Evolutionary conservation across 805 yeast species (phyloP).

Genomic region (Nakazawaea pomicola): DNA sequence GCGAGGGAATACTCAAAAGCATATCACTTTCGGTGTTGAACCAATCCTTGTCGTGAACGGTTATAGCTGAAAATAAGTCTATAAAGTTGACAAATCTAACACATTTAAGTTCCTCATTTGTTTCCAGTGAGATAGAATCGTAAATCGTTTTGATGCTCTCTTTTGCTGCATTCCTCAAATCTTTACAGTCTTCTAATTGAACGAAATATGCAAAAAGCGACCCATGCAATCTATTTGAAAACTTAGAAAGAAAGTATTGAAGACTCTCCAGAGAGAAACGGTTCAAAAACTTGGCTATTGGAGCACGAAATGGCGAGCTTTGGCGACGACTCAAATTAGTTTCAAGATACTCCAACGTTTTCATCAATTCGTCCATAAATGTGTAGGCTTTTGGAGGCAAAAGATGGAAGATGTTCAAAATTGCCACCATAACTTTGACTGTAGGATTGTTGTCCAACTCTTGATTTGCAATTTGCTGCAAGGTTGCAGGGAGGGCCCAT

Average conservation of each 20-base stretch:
- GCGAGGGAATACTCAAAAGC: conserved; percentile 35
- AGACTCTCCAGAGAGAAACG: conserved; percentile 74
- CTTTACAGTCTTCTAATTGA: conserved; percentile 45
- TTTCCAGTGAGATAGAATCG: conserved; percentile 42
- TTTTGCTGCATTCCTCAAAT: conserved; percentile 53
- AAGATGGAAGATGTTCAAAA: conserved; percentile 84
- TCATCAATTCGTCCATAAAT: conserved; percentile 82
- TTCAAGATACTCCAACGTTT: conserved; percentile 73
- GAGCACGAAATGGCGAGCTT: conserved; percentile 85
- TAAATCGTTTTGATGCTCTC: conserved; percentile 45
- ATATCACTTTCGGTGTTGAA: conserved; percentile 42
- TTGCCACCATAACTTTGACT: conserved; percentile 83
- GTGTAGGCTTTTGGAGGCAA: conserved; percentile 90
- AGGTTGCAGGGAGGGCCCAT: conserved; percentile 83
- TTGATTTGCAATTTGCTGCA: conserved; percentile 72
- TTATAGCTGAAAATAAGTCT: conserved; percentile 55
- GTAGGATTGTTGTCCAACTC: conserved; percentile 78
- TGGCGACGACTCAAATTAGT: conserved; percentile 79
- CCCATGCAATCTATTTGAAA: conserved; percentile 60
- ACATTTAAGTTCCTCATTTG: conserved; percentile 48
- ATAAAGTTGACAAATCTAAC: conserved; percentile 69
- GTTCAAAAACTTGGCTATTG: conserved; percentile 81
- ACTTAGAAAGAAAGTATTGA: conserved; percentile 62
- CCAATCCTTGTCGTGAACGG: conserved; percentile 50
- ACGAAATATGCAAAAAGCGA: conserved; percentile 65